Conservation (phyloP, 2,329 filamentous ascomycete species). For the Botrytis aclada region DNA sequence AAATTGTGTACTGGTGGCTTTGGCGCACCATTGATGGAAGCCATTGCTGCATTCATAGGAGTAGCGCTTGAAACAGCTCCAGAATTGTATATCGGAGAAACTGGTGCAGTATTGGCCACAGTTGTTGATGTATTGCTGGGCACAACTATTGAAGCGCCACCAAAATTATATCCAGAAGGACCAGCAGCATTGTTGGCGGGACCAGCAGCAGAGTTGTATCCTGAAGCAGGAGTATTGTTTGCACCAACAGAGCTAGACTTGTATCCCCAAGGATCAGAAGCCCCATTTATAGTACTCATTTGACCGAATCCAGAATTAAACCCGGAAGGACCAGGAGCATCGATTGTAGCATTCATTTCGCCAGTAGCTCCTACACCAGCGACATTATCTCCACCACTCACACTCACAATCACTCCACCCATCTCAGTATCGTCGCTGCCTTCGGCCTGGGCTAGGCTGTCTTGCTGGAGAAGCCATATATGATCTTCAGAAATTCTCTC, state of each 20-base stretch:
- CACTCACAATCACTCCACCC: background rate
- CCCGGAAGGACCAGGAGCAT: background rate
- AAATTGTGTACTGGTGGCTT: background rate
- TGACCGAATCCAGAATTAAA: background rate
- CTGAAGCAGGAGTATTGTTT: background rate
- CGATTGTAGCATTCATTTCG: no score
- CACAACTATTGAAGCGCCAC: background rate
- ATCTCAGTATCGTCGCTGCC: background rate
- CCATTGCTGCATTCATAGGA: background rate
- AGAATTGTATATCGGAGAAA: background rate
- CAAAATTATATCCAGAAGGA: background rate
- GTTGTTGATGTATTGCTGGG: background rate
- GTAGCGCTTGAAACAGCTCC: background rate
- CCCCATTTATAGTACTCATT: background rate
- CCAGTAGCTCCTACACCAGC: background rate
- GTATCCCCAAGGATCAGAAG: background rate
- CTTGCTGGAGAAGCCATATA: background rate
- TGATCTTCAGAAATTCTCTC: constrained; percentile 2
- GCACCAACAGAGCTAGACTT: background rate
- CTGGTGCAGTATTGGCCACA: background rate
- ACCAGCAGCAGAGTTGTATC: background rate
- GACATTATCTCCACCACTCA: no score
- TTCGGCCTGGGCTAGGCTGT: no score
- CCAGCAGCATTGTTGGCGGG: background rate
- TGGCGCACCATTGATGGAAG: background rate